Conservation (phyloP, 2,329 filamentous ascomycete genomes). For the Arthroderma sp. region DNA sequence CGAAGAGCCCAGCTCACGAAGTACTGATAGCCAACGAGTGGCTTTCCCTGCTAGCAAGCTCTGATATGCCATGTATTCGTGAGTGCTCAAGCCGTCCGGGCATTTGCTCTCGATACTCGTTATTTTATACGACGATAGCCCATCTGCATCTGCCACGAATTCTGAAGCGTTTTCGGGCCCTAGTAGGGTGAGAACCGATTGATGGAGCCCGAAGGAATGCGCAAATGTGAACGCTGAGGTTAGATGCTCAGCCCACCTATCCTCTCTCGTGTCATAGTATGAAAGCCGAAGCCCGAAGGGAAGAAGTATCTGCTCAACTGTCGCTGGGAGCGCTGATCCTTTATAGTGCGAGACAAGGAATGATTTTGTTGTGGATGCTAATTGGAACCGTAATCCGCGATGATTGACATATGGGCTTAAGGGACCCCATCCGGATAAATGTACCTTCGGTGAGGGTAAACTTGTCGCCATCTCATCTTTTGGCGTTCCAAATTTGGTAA, state of each 20-base stretch:
- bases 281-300: constrained; percentile 34
- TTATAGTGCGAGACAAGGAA: constrained; percentile 38
- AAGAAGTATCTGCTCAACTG: constrained; percentile 31
- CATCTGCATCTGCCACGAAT: constrained; percentile 13
- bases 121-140: constrained; percentile 39
- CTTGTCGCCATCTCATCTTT: too few species aligned
- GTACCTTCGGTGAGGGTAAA: too few species aligned
- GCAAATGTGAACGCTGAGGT: constrained; percentile 27
- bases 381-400: too few species aligned
- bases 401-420: too few species aligned
- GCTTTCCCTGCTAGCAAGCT: constrained; percentile 31
- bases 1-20: constrained; percentile 38
- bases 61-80: constrained; percentile 39
- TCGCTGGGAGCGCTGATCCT: constrained; percentile 27
- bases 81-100: constrained; percentile 32
- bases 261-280: constrained; percentile 34
- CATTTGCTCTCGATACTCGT: constrained; percentile 36
- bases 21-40: constrained; percentile 36
- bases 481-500: constrained; percentile 14
- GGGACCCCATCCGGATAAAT: too few species aligned
- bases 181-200: constrained; percentile 30
- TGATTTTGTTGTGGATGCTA: constrained; percentile 25
- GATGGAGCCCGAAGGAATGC: constrained; percentile 30
- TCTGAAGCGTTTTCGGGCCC: constrained; percentile 19
- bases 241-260: constrained; percentile 28